A percentile compares a stretch with the other conserved stretches of the same genome.
These are phyloP conservation scores for Scenedesmus sp. DNA, from an alignment of 163 green algal genomes.

Conservation along the genomic window DNA sequence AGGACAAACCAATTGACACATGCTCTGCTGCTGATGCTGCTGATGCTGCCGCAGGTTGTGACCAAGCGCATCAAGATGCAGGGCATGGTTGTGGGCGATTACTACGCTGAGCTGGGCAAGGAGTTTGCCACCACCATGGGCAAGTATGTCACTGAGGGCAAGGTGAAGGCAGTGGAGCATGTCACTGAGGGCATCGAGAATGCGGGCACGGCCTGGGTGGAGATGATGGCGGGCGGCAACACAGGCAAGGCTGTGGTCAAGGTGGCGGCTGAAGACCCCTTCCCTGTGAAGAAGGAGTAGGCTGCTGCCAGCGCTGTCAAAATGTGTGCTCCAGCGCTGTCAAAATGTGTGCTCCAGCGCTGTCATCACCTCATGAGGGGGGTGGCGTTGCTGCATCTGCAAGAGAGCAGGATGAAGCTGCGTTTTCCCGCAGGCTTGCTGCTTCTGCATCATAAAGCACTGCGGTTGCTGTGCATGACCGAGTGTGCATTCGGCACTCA, in stretches of 20 bases:
- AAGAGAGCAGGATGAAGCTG: too few relatives aligned
- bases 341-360: too few relatives aligned
- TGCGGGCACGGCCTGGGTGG: constrained; percentile 12
- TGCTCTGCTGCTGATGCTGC: too few relatives aligned
- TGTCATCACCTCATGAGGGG: too few relatives aligned
- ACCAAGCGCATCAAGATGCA: constrained; percentile 49
- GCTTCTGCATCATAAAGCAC: too few relatives aligned
- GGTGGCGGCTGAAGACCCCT: constrained; percentile 41
- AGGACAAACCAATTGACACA: too few relatives aligned
- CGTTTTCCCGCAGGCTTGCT: too few relatives aligned
- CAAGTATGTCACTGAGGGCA: constrained; percentile 1
- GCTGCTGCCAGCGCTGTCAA: not conserved
- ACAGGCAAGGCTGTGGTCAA: constrained; percentile 44
- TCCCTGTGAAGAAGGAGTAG: constrained; percentile 1
- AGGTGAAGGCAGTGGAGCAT: constrained; percentile 39
- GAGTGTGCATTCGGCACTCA: too few relatives aligned
- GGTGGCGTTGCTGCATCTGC: too few relatives aligned
- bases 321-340: too few relatives aligned
- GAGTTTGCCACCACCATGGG: constrained; percentile 4
- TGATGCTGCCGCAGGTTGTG: constrained; percentile 2
- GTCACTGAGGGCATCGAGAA: constrained; percentile 33
- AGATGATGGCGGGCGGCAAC: constrained; percentile 49
- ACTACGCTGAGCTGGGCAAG: not conserved
- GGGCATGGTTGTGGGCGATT: constrained; percentile 46
- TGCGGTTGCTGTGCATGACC: too few relatives aligned